Evolutionary conservation across 106 monocot genomes (phyloP), one percentile per base, ranked within the genome.

Genomic region (Vanilla planifolia): DNA sequence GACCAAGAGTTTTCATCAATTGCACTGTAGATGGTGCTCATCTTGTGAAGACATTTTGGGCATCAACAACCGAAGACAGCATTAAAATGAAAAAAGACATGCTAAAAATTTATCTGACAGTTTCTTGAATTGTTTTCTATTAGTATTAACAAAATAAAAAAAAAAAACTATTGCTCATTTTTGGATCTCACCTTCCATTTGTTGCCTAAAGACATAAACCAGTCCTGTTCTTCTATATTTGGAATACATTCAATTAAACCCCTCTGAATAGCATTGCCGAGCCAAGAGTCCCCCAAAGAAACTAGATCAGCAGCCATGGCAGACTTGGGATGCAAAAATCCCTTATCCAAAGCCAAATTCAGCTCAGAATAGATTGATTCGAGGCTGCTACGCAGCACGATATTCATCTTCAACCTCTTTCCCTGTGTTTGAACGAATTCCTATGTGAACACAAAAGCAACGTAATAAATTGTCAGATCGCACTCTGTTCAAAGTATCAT

Each of bases 241-340:
- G 74, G 61, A 62, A 98, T 73, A 43, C 91, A 88, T 36, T 91
- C 96, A 39, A 98, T 75, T 52, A 98, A 77, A 63, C 81, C 73
- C 34, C 57, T 77, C 33, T 37, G 48, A 62, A 98, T 75, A 1
- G 91, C 96, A 71, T 32, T 59, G 58, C 69, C 69, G 13, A 98
- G 74, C 96, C 96, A 98, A 13, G 96, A 88, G 67, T 91, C 96
- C 39, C 91, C 96, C 59, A 98, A 47, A 19, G 96, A 80, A 29
- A 98, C 81, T 66, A 85, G 30, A 79, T 98, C 96, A 67, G 96
- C 87, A 40, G 88, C 67, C 96, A 92, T 98, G 23, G 77, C 73
- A 48, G 88, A 91, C 51, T 98, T 98, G 14, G 79, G 67, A 9
- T 60, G 64, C 60, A 98, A 24, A 24, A 14, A 48, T 48, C 64